phyloP scores from a whole-genome alignment of 2,329 filamentous ascomycete species.

The Cercospora sp. region DNA sequence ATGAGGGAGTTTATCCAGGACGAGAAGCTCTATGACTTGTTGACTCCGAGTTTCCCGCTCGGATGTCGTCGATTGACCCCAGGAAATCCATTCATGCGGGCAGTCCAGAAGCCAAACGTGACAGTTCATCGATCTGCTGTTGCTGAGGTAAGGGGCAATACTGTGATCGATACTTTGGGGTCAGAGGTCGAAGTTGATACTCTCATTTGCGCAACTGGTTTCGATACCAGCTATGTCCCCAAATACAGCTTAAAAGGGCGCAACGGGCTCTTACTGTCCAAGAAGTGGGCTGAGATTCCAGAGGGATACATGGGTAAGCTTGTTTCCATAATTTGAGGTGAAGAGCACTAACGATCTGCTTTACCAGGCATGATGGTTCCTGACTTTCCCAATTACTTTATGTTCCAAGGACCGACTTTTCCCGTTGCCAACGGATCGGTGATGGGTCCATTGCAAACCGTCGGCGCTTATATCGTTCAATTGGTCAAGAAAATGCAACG shows the following conservation, averaged over 20 bases:
- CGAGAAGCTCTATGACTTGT: background rate
- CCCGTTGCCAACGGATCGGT: conserved; percentile 20
- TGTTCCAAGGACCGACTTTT: conserved; percentile 19
- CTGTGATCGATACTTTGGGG: background rate
- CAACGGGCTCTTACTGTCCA: background rate
- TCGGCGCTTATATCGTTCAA: background rate
- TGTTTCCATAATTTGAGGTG: no score
- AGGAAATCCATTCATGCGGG: background rate
- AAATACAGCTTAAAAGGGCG: background rate
- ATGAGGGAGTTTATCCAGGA: background rate
- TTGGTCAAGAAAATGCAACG: background rate
- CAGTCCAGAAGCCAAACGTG: background rate
- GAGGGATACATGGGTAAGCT: background rate
- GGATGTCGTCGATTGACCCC: background rate
- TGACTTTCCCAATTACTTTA: conserved; percentile 35
- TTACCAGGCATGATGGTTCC: conserved; percentile 15
- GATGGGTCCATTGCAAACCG: conserved; percentile 1
- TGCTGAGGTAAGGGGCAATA: background rate
- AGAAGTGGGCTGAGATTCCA: background rate
- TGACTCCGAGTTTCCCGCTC: background rate
- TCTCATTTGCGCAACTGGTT: background rate
- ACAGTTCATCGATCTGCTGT: background rate
- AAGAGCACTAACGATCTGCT: background rate
- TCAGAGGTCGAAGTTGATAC: background rate
- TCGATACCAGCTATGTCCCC: background rate